Conservation (phyloP, 116 monocot genomes). For the Trichopus zeylanicus region DNA sequence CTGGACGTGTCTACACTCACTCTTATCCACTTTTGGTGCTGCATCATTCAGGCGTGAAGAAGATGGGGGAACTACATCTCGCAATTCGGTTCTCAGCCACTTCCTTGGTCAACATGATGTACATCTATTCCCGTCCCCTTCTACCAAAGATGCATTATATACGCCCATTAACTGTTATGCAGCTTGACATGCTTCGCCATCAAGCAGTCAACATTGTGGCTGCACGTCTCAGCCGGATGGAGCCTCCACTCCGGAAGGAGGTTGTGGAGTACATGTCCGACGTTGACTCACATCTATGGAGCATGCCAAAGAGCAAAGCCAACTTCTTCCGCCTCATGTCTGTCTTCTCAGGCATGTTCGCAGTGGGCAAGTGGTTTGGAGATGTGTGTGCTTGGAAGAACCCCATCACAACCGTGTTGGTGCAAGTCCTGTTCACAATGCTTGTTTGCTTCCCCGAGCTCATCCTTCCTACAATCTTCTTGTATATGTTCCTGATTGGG, state of each 20-base stretch:
- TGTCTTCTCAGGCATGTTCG: slow-evolving; percentile 37
- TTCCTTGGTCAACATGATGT: slow-evolving; percentile 53
- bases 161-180: slow-evolving; percentile 42
- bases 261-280: slow-evolving; percentile 79
- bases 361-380: slow-evolving; percentile 37
- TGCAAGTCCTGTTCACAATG: slow-evolving; percentile 47
- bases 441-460: slow-evolving; percentile 55
- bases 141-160: slow-evolving; percentile 84
- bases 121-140: slow-evolving; percentile 44
- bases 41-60: slow-evolving; percentile 61
- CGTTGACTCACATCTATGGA: slow-evolving; percentile 68
- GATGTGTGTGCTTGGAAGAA: slow-evolving; percentile 50
- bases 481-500: slow-evolving; percentile 51
- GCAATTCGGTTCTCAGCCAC: slow-evolving; percentile 68
- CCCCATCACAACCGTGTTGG: slow-evolving; percentile 49
- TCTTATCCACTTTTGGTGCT: slow-evolving; percentile 59
- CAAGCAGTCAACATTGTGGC: slow-evolving; percentile 63
- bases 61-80: slow-evolving; percentile 79
- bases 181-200: slow-evolving; percentile 55
- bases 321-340: slow-evolving; percentile 73
- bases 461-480: slow-evolving; percentile 39
- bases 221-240: slow-evolving; percentile 49
- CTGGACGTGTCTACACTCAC: slow-evolving; percentile 60
- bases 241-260: slow-evolving; percentile 63
- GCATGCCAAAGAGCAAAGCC: slow-evolving; percentile 87